Base-by-base conservation (phyloP, 495 filamentous ascomycete species). In the Podospora fimiseda region DNA sequence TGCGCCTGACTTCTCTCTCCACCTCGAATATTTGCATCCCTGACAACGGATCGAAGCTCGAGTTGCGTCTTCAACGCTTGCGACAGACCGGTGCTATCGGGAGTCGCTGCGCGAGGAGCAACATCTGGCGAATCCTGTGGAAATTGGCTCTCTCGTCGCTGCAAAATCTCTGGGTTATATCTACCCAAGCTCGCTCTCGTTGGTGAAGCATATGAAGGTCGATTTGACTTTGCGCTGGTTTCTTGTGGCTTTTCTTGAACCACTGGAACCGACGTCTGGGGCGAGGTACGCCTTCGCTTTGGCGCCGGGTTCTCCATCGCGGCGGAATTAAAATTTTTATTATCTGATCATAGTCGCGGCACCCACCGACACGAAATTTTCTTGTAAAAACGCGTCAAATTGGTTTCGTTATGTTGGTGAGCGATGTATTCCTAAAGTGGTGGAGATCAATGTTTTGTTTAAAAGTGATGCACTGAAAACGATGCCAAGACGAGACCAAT, bases 161-260 rank as follows among this genome's bases (percentile, higher is more conserved):
- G 69, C 40, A 84, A 58, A 14, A 83, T 66, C 7, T 80, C 79
- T 6, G 84, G 81, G 59, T 86, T 78, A 54, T 80, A 78, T 60
- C 80, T 78, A 56, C 83, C 78, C 15, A 87, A 62, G 57, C 80
- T 86, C 3, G 82, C 75, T 57, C 76, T 79, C 0, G 82, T 87
- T 3, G 84, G 85, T 3, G 83, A 85, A 40, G 80, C 78, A 60
- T 82, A 87, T 0, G 84, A 86, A 0, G 78, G 76, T 3, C 77
- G 77, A 15, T 56, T 58, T 1, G 53, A 4, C 3, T 45, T 48
- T n/a, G 52, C 40, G 11, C 20, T 33, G 23, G 36, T 14, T 19
- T 19, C 18, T 15, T 48, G 21, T 1, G 43, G 45, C 20, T 59
- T 30, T 14, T 58, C 57, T 24, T 13, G 45, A 9, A 59, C 44